Conservation (phyloP, 169 alveolate species). For the Plasmodium sp. region DNA sequence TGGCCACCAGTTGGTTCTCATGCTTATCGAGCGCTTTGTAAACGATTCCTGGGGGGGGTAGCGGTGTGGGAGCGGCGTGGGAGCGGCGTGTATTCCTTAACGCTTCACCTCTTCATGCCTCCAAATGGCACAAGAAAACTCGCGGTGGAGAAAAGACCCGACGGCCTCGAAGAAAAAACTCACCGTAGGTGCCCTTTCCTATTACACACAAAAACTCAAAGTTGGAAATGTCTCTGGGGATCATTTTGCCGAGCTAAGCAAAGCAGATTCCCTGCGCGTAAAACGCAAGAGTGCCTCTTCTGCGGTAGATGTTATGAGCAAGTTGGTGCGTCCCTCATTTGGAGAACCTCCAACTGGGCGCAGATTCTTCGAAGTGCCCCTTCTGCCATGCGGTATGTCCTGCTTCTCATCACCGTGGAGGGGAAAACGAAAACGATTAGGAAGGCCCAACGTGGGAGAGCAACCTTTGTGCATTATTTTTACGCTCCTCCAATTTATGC, state of each 20-base stretch:
- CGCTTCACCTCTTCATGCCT: neutral
- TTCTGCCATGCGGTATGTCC: neutral
- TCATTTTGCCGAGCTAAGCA: neutral
- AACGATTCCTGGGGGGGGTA: slow-evolving; percentile 10
- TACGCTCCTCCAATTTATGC: neutral
- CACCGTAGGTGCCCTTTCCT: slow-evolving; percentile 75
- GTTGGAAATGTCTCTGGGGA: slow-evolving; percentile 19
- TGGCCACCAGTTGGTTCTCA: slow-evolving; percentile 53
- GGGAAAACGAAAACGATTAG: neutral
- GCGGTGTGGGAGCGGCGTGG: neutral
- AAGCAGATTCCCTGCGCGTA: neutral
- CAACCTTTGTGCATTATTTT: neutral
- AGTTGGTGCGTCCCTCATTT: neutral
- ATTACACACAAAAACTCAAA: slow-evolving; percentile 58
- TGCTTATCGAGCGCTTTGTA: slow-evolving; percentile 62
- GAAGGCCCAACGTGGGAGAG: neutral
- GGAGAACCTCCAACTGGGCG: neutral
- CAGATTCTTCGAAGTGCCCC: neutral
- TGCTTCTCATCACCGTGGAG: neutral
- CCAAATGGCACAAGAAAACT: neutral
- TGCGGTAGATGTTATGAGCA: neutral
- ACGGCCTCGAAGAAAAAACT: neutral
- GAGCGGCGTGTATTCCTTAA: neutral
- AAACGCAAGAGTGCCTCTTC: neutral
- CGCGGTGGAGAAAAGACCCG: neutral